Evolutionary conservation across 2,329 filamentous ascomycete genomes (phyloP), one percentile per base, ranked within the genome.

Genomic region (Exophiala sideris): DNA sequence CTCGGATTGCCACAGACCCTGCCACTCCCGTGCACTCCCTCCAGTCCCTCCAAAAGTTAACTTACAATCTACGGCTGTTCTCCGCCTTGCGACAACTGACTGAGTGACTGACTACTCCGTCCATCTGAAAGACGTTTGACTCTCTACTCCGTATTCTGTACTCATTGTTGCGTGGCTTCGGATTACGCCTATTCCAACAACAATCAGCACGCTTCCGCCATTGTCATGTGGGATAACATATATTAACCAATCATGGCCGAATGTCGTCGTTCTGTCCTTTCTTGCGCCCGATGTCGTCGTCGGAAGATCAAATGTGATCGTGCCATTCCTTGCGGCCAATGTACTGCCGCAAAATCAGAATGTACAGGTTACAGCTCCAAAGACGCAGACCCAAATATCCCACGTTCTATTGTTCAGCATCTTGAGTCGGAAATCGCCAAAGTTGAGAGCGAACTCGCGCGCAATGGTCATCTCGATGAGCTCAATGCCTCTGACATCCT

Each of bases 351-450:
- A 14, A 64, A 64, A 45, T 57, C 60, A 9, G 59, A 57, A 8
- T 69, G 67, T 49, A 67, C 65, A 1, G 67, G 67, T 21, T 67
- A 64, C 46, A 66, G 62, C 44, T 64, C 64, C 14, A 60, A 64
- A 42, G 60, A 65, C 14, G 57, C 64, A 45, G 63, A 64, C 40
- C 56, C 62, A 35, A 61, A 53, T 29, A 61, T 69, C 7, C 67
- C 67, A 3, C 64, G 67, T 44, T 69, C 67, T 54, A 67, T 70
- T 10, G 66, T 70, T 16, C 66, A 68, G 54, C 63, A 67, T 58
- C 61, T 70, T 2, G 67, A 69, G 52, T 59, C 65, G 11, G 67
- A 70, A 58, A 68, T 70, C 54, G 67, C 67, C 14, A 64, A 64
- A 10, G 58, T 70, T 12, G 67, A 70, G 56, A 64, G 61, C 12